Conservation (phyloP, 2,329 filamentous ascomycete genomes). For the Sporothrix mexicana region DNA sequence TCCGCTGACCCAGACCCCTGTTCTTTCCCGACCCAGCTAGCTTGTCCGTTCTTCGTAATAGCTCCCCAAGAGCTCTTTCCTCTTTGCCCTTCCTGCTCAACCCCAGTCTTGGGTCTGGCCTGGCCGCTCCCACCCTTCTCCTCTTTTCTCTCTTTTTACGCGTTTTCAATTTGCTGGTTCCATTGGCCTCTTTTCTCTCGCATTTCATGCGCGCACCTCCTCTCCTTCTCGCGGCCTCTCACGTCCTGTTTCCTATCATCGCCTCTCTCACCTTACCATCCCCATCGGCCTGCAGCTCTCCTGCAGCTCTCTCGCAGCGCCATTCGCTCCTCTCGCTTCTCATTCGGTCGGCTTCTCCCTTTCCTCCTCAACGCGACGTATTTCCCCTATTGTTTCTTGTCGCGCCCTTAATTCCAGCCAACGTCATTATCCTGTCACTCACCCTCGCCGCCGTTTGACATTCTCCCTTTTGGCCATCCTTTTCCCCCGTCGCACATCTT, state of each 20-base stretch:
- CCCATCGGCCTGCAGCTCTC: conserved; percentile 9
- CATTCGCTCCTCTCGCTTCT: neutral
- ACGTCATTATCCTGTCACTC: neutral
- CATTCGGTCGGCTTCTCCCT: neutral
- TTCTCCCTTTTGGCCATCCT: neutral
- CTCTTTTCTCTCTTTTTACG: conserved; percentile 24
- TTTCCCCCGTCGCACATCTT: neutral
- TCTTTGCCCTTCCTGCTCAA: neutral
- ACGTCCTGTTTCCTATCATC: neutral
- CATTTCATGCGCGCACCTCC: neutral
- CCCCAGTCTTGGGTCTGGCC: conserved; percentile 1
- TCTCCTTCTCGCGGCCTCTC: neutral
- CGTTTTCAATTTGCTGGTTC: conserved; percentile 27
- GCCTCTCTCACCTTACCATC: conserved; percentile 12
- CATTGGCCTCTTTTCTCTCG: neutral
- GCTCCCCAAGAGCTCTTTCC: conserved; percentile 28
- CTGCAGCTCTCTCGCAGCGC: conserved; percentile 11
- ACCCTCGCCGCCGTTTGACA: neutral
- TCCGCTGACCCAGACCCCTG: conserved; percentile 1
- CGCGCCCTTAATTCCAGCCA: neutral
- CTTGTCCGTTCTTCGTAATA: conserved; percentile 19
- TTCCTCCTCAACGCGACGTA: conserved; percentile 12
- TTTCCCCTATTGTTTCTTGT: neutral
- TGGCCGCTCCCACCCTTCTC: conserved; percentile 17
- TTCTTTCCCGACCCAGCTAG: conserved; percentile 29